phyloP scores from a whole-genome alignment of 495 filamentous ascomycete species.

The Podospora tetraspora region DNA sequence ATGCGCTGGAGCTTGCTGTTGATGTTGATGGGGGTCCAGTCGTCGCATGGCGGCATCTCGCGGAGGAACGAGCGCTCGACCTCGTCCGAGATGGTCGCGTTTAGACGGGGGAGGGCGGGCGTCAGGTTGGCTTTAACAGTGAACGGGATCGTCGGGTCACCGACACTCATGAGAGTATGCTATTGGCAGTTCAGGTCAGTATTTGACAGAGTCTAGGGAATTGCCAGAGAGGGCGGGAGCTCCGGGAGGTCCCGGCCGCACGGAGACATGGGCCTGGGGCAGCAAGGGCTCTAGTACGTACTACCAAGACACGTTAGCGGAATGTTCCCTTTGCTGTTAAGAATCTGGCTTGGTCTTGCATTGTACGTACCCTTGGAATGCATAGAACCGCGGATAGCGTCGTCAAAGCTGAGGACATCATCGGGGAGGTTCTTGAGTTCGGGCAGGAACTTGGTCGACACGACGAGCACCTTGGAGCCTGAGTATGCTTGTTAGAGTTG shows the following conservation, averaged over 20 bases:
- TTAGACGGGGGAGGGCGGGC: slow-evolving; percentile 23
- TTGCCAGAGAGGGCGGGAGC: background rate
- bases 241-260: too few relatives aligned
- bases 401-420: slow-evolving; percentile 32
- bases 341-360: too few relatives aligned
- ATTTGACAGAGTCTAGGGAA: slow-evolving; percentile 37
- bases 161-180: slow-evolving; percentile 12
- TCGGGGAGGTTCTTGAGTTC: slow-evolving; percentile 37
- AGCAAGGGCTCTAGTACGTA: too few relatives aligned
- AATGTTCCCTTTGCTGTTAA: too few relatives aligned
- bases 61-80: slow-evolving; percentile 19
- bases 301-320: too few relatives aligned
- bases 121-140: slow-evolving; percentile 28
- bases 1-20: slow-evolving; percentile 41
- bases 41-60: slow-evolving; percentile 30
- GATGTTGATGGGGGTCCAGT: slow-evolving; percentile 40
- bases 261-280: too few relatives aligned
- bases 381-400: slow-evolving; percentile 27
- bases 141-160: slow-evolving; percentile 16
- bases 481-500: background rate
- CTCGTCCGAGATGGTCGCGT: slow-evolving; percentile 25
- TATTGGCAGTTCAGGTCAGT: slow-evolving; percentile 19
- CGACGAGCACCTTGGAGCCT: slow-evolving; percentile 24
- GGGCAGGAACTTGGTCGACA: slow-evolving; percentile 30
- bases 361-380: background rate